phyloP scores from a whole-genome alignment of 768 basidiomycete genomes.

The Tylopilus subfusipes region DNA sequence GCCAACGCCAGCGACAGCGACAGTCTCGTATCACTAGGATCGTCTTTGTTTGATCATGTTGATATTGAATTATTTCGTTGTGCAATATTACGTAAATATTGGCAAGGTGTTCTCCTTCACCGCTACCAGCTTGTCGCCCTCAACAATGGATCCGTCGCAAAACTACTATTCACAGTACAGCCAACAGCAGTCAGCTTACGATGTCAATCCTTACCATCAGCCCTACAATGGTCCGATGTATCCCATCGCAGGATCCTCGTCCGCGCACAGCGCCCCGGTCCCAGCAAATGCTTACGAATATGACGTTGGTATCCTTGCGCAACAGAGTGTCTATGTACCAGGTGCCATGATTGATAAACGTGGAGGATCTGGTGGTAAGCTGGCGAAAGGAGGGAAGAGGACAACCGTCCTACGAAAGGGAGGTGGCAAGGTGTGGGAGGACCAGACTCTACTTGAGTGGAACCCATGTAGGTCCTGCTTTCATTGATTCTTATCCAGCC shows the following conservation, averaged over 20 bases:
- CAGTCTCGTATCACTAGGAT: slow-evolving; percentile 7
- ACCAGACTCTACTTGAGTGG: slow-evolving; percentile 96
- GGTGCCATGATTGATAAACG: slow-evolving; percentile 88
- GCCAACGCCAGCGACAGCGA: slow-evolving; percentile 30
- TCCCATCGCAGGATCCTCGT: slow-evolving; percentile 60
- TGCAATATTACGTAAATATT: slow-evolving; percentile 16
- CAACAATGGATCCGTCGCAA: slow-evolving; percentile 32
- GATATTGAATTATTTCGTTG: slow-evolving; percentile 14
- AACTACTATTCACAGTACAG: slow-evolving; percentile 49
- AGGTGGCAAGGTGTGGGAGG: slow-evolving; percentile 97
- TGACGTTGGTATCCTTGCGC: slow-evolving; percentile 85
- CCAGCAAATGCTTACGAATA: slow-evolving; percentile 92
- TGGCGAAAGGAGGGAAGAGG: slow-evolving; percentile 87
- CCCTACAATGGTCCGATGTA: slow-evolving; percentile 75
- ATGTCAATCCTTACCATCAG: slow-evolving; percentile 80
- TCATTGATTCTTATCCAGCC: not conserved
- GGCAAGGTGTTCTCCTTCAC: not conserved
- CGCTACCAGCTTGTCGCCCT: not conserved
- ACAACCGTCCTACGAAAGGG: slow-evolving; percentile 94
- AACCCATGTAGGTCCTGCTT: slow-evolving; percentile 71
- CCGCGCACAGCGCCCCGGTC: slow-evolving; percentile 70
- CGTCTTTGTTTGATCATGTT: slow-evolving; percentile 29
- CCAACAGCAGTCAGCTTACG: slow-evolving; percentile 52
- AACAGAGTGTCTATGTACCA: slow-evolving; percentile 90
- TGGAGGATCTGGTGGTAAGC: slow-evolving; percentile 79